A percentile compares a stretch with the other conserved stretches of the same genome.
These are phyloP conservation scores for Cystobasidium slooffiae DNA, from an alignment of 1,284 basidiomycete species.

Conservation along the genomic window DNA sequence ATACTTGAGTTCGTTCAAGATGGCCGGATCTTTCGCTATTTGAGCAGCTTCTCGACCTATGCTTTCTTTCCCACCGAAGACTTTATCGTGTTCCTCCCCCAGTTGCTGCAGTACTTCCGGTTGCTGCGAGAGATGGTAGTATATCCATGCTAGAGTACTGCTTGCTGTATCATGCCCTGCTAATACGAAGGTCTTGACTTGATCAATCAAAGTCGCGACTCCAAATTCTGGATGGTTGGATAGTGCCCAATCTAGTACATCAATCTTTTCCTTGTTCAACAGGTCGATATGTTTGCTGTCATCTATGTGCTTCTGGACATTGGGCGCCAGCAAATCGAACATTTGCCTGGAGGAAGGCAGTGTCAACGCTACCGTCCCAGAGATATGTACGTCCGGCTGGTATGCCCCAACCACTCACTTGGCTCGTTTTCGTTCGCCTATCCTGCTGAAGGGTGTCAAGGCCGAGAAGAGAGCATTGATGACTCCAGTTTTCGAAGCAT, in stretches of 20 bases:
- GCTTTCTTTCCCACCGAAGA: slow-evolving; percentile 24
- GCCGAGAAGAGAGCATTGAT: slow-evolving; percentile 20
- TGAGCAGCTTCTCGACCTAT: slow-evolving; percentile 23
- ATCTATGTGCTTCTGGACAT: slow-evolving; percentile 28
- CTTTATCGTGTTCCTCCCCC: slow-evolving; percentile 32
- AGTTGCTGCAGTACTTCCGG: slow-evolving; percentile 18
- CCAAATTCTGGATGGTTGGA: slow-evolving; percentile 37
- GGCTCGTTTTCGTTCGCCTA: slow-evolving; percentile 27
- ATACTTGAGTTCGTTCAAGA: slow-evolving; percentile 39
- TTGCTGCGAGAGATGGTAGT: slow-evolving; percentile 39
- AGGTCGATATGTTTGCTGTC: slow-evolving; percentile 25
- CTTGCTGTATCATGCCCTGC: slow-evolving; percentile 40
- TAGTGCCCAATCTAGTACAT: slow-evolving; percentile 41
- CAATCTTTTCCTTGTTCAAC: slow-evolving; percentile 30
- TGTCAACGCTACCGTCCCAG: neutral
- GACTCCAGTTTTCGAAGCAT: slow-evolving; percentile 35
- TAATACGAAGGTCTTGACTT: slow-evolving; percentile 41
- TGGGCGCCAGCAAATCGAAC: slow-evolving; percentile 33
- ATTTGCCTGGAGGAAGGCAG: slow-evolving; percentile 3
- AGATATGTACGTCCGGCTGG: neutral
- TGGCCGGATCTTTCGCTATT: slow-evolving; percentile 29
- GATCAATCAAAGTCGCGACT: slow-evolving; percentile 34
- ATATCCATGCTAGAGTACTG: slow-evolving; percentile 40
- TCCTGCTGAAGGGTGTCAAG: slow-evolving; percentile 14
- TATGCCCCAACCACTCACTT: neutral